phyloP scores from a whole-genome alignment of 345 rosid genomes.

The Populus ilicifolia region DNA sequence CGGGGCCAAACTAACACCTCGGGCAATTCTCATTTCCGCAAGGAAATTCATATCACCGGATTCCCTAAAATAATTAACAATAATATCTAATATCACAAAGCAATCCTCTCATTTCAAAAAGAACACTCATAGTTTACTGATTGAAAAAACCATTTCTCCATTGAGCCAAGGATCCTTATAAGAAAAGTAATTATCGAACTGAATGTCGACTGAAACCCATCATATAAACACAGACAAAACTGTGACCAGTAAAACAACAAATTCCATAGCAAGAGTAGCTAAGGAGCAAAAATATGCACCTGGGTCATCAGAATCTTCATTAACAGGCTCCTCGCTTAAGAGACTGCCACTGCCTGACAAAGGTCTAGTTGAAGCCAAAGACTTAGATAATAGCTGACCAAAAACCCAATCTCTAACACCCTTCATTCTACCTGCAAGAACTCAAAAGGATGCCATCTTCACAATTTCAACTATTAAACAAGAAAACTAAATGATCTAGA shows the following conservation, averaged over 20 bases:
- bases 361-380: conserved; percentile 62
- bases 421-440: conserved; percentile 49
- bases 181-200: neutral
- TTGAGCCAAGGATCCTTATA: neutral
- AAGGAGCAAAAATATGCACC: conserved; percentile 29
- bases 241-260: neutral
- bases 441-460: neutral
- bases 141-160: neutral
- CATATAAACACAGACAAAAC: neutral
- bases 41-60: neutral
- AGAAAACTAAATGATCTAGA: neutral
- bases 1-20: neutral
- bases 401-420: conserved; percentile 77
- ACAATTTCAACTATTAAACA: neutral
- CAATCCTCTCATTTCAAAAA: neutral
- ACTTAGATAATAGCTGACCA: conserved; percentile 45
- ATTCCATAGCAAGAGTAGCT: neutral
- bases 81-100: neutral
- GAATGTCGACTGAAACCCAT: neutral
- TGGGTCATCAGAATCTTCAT: conserved; percentile 38
- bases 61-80: neutral
- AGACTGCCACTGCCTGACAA: conserved; percentile 48
- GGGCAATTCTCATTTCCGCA: neutral
- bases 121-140: neutral
- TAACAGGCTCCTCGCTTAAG: conserved; percentile 24